These are phyloP conservation scores for Cryptosporidium xiaoi DNA, from an alignment of 169 alveolate genomes.

Conservation along the genomic window DNA sequence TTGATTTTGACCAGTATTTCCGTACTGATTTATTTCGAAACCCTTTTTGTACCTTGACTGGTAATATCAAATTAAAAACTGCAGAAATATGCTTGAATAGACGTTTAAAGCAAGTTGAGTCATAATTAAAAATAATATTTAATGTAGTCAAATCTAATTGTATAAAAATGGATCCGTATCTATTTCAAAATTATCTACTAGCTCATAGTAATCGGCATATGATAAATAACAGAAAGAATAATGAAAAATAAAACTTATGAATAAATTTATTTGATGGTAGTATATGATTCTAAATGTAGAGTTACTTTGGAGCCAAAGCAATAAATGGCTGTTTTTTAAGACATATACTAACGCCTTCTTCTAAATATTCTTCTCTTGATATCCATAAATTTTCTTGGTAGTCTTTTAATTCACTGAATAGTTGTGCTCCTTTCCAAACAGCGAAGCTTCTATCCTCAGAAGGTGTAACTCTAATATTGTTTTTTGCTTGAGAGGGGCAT, in stretches of 20 bases:
- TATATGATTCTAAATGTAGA: neutral
- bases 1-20: too few relatives aligned
- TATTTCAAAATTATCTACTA: too few relatives aligned
- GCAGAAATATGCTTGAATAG: too few relatives aligned
- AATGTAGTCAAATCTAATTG: too few relatives aligned
- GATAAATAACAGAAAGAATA: neutral
- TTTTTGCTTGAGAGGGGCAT: constrained; percentile 75
- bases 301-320: constrained; percentile 13
- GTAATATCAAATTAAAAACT: too few relatives aligned
- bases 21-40: too few relatives aligned
- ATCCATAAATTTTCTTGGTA: constrained; percentile 79
- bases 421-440: constrained; percentile 71
- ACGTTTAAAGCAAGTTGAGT: too few relatives aligned
- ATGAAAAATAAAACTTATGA: neutral
- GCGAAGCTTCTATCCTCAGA: constrained; percentile 63
- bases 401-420: constrained; percentile 71
- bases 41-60: too few relatives aligned
- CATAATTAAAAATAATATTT: too few relatives aligned
- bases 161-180: too few relatives aligned
- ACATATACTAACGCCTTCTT: constrained; percentile 78
- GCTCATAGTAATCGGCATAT: too few relatives aligned
- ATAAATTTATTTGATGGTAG: neutral
- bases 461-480: constrained; percentile 52
- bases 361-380: constrained; percentile 79
- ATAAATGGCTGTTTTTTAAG: constrained; percentile 64